Evolutionary conservation across 345 rosid genomes (phyloP), one percentile per base, ranked within the genome.

Genomic region (Brassica carinata): DNA sequence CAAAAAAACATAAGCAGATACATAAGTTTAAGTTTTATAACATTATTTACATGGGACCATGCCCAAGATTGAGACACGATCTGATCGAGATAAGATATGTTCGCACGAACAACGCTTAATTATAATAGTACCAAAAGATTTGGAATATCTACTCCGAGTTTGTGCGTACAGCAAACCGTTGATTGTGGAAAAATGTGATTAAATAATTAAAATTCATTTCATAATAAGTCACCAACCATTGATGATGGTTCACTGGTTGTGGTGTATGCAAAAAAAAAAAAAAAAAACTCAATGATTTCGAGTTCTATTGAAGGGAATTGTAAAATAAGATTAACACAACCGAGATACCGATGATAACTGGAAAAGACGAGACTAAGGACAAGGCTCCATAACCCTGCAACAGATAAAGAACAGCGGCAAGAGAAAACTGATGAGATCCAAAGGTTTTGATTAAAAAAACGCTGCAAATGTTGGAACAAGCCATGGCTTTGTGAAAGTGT

Each of bases 381-480:
- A 95, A 81, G 3, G 94, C 98, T 87, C 98, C 97, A 76, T 88
- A 95, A 73, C 99, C 99, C 99, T 93, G 94, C 79, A 88, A 76
- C 5, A 55, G 23, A 71, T 69, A 17, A 57, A 65, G 55, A 76
- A 55, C 40, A 75, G 10, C 57, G 29, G 15, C 19, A 57, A 9
- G 33, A 51, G 67, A 73, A 61, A 2, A 65, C 15, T 17, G 63
- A 69, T 58, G 2, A 45, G 71, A 68, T 36, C 10, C 34, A 8
- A 64, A 30, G 53, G 36, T 51, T 64, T 14, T 6, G 59, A 67
- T 27, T 4, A 5, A 67, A 40, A 29, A 63, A 43, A 4, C 13
- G 26, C 23, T 27, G 9, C n/a, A 33, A n/a, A 75, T 48, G 75
- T 48, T 53, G 7, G 66, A 51, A 7, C 7, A 36, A 36, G 2